Base-by-base conservation (phyloP, 140 eudicot genomes). In the Oenanthe javanica region DNA sequence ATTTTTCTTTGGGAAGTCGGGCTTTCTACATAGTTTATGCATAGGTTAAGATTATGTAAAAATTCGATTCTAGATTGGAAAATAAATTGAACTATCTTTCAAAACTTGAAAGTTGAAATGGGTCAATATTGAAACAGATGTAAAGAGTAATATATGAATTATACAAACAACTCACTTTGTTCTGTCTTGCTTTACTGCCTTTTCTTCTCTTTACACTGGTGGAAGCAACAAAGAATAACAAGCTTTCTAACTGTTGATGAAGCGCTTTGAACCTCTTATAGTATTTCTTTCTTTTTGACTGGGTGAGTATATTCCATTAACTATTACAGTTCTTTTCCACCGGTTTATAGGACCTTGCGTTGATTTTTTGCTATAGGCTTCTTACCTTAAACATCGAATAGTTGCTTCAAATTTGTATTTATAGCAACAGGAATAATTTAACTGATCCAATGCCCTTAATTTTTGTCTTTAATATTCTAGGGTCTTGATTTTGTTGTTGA, bases 401-500 rank as follows among this genome's bases (percentile, higher is more conserved):
- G 15, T 55, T 77, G 67, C 36, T 36, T 77, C 10, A 10, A 31
- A 21, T 46, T 61, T 43, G 0, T 52, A 52, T 52, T 43, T 43
- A 70, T 72, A 36, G 48, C 77, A 43, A 14, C 51, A 11, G 51
- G 77, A 81, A 48, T 19, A 4, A 48, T 57, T 18, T 9, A 80
- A 27, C 80, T 78, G 25, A 45, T 75, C 54, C 9, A 18, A 49
- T 18, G 43, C 77, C 40, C 40, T 36, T 36, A 36, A 36, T 36
- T 36, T 36, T 36, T 43, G 46, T 3, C 46, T 36, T 36, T 36
- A 43, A 43, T 43, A 43, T 43, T 79, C 6, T 81, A 93, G 98
- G 98, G 98, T 18, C 97, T 94, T 89, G 91, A 94, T 85, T 94
- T 94, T 84, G 89, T 94, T 64, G 83, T 94, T 40, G 98, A 87